A percentile compares a stretch with the other conserved stretches of the same genome.
phyloP scores from a whole-genome alignment of 2,329 filamentous ascomycete genomes.

The Metarhizium humberi region DNA sequence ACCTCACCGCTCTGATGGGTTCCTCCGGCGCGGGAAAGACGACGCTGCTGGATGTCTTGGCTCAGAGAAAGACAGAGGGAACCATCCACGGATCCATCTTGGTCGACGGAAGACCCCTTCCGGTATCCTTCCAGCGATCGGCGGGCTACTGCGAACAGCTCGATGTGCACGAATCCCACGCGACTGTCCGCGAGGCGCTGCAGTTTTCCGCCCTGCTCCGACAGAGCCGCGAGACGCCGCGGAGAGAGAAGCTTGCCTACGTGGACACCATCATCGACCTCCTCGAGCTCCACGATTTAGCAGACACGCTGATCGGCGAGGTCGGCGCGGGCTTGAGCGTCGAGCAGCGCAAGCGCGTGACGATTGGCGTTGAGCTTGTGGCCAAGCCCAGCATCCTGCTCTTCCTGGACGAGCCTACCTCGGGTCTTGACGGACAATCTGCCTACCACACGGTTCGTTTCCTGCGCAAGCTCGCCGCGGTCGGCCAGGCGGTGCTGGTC shows the following conservation, averaged over 20 bases:
- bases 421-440: constrained; percentile 58
- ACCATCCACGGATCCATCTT: constrained; percentile 66
- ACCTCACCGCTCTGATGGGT: constrained; percentile 71
- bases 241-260: constrained; percentile 63
- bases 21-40: constrained; percentile 79
- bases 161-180: constrained; percentile 64
- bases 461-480: constrained; percentile 54
- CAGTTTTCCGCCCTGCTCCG: constrained; percentile 66
- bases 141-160: constrained; percentile 77
- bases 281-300: constrained; percentile 38
- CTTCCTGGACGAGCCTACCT: constrained; percentile 55
- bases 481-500: constrained; percentile 57
- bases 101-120: constrained; percentile 63
- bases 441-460: constrained; percentile 58
- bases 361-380: constrained; percentile 52
- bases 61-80: constrained; percentile 70
- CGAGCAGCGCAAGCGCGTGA: constrained; percentile 34
- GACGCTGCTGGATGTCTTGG: constrained; percentile 73
- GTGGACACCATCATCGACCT: constrained; percentile 70
- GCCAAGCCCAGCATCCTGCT: constrained; percentile 51
- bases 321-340: constrained; percentile 41
- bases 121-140: constrained; percentile 67
- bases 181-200: constrained; percentile 44
- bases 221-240: constrained; percentile 54
- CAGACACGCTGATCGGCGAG: constrained; percentile 36